Percentiles rank a stretch among this genome's conserved stretches.
phyloP scores from a whole-genome alignment of 2,329 filamentous ascomycete species.

The Chrysosporium queenslandicum region DNA sequence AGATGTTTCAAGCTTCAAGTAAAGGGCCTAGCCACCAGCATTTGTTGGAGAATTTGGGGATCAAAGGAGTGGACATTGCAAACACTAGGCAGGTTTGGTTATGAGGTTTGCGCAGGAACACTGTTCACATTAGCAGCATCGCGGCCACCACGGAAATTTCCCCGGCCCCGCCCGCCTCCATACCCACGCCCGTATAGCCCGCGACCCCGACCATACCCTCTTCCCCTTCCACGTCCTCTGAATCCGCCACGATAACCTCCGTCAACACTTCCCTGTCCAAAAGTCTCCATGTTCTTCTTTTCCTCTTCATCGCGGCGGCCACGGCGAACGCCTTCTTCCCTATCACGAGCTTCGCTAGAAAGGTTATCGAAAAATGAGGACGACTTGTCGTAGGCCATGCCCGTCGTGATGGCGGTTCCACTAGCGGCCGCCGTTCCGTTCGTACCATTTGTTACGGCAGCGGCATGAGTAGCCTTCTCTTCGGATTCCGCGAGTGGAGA shows the following conservation, averaged over 20 bases:
- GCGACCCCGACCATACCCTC: constrained; percentile 42
- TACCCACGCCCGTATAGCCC: constrained; percentile 41
- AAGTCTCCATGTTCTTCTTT: constrained; percentile 93
- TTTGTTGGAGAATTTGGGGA: neutral
- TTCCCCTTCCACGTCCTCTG: constrained; percentile 56
- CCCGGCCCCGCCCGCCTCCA: constrained; percentile 34
- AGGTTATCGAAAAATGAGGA: constrained; percentile 98
- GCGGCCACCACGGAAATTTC: constrained; percentile 38
- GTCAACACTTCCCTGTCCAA: constrained; percentile 92
- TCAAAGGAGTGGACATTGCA: neutral
- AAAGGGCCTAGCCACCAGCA: neutral
- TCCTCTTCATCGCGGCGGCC: constrained; percentile 91
- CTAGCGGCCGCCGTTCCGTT: constrained; percentile 28
- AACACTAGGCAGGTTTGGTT: neutral
- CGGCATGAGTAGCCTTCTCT: constrained; percentile 41
- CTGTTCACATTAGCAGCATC: constrained; percentile 32
- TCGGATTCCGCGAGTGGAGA: constrained; percentile 51
- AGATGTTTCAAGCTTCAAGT: no score
- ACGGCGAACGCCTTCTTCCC: constrained; percentile 59
- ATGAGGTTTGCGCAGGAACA: constrained; percentile 23
- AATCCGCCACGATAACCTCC: constrained; percentile 70
- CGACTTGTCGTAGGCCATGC: constrained; percentile 69
- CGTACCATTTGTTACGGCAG: constrained; percentile 28
- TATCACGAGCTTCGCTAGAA: constrained; percentile 82
- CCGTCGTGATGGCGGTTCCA: constrained; percentile 30